These are phyloP conservation scores for Chytriomyces sp. DNA, from an alignment of 192 early-diverging fungal genomes.

Conservation along the genomic window DNA sequence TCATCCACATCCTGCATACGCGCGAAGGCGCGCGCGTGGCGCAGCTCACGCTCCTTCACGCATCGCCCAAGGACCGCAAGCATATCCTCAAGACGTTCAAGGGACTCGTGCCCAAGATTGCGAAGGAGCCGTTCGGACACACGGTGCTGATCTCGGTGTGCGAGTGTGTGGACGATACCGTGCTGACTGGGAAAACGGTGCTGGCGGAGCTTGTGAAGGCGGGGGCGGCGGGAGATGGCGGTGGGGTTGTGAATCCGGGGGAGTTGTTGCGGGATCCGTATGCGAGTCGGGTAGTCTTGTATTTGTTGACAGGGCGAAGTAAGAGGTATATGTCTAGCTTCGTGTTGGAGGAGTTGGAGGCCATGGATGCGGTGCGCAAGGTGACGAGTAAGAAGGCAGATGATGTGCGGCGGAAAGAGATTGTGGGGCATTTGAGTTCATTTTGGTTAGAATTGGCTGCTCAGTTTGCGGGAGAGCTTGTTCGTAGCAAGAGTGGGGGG, in stretches of 20 bases:
- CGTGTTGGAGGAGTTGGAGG: slow-evolving; percentile 68
- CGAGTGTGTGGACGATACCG: slow-evolving; percentile 93
- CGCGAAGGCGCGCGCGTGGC: slow-evolving; percentile 85
- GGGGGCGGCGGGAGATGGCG: slow-evolving; percentile 32
- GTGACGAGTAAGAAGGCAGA: slow-evolving; percentile 86
- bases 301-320: slow-evolving; percentile 76
- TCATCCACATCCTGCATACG: slow-evolving; percentile 89
- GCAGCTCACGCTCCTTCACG: slow-evolving; percentile 79
- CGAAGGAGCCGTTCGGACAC: slow-evolving; percentile 87
- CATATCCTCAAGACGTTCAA: slow-evolving; percentile 85
- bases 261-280: slow-evolving; percentile 70
- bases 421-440: slow-evolving; percentile 64
- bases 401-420: slow-evolving; percentile 62
- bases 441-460: slow-evolving; percentile 61
- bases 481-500: slow-evolving; percentile 67
- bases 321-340: slow-evolving; percentile 51
- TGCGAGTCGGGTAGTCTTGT: slow-evolving; percentile 79
- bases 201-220: slow-evolving; percentile 53
- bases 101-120: slow-evolving; percentile 75
- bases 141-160: slow-evolving; percentile 79
- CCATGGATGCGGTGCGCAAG: slow-evolving; percentile 67
- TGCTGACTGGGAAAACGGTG: slow-evolving; percentile 76
- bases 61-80: slow-evolving; percentile 89
- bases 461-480: slow-evolving; percentile 54
- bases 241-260: slow-evolving; percentile 24